phyloP scores from a whole-genome alignment of 371 early-diverging fungal species.

The Mortierella sp. region DNA sequence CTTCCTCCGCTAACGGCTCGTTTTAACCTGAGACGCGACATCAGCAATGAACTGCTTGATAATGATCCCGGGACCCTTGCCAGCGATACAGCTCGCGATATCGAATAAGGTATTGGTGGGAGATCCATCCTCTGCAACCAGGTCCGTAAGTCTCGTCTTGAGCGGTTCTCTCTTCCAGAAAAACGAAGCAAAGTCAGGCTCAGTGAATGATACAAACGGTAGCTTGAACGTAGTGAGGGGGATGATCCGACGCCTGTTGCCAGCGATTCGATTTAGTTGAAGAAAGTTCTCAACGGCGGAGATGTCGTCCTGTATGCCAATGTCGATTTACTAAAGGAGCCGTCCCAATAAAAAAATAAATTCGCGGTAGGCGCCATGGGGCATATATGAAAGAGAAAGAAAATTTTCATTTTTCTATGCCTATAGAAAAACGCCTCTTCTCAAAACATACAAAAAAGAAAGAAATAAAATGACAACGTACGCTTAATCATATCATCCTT shows the following conservation, averaged over 20 bases:
- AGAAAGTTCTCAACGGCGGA: constrained; percentile 7
- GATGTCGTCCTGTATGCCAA: constrained; percentile 1
- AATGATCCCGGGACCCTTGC: too few species aligned
- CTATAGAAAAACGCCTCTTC: too few species aligned
- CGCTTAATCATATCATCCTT: too few species aligned
- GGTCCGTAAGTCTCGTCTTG: constrained; percentile 11
- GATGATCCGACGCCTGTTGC: background rate
- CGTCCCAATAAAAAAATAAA: too few species aligned
- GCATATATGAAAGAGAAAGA: too few species aligned
- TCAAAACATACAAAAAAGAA: too few species aligned
- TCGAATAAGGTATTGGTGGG: background rate
- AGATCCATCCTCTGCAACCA: constrained; percentile 15
- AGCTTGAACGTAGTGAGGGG: background rate
- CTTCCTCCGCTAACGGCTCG: constrained; percentile 8
- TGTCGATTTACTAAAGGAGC: background rate
- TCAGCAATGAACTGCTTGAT: too few species aligned
- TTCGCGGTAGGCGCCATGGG: too few species aligned
- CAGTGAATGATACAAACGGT: constrained; percentile 14
- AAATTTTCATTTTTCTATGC: too few species aligned
- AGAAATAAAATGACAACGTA: too few species aligned
- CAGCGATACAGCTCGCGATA: background rate
- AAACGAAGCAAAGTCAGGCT: constrained; percentile 20
- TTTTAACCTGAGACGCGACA: too few species aligned
- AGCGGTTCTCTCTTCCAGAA: background rate
- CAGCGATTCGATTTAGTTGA: background rate